phyloP scores from a whole-genome alignment of 2,329 filamentous ascomycete species.

The Sarocladium strictum region DNA sequence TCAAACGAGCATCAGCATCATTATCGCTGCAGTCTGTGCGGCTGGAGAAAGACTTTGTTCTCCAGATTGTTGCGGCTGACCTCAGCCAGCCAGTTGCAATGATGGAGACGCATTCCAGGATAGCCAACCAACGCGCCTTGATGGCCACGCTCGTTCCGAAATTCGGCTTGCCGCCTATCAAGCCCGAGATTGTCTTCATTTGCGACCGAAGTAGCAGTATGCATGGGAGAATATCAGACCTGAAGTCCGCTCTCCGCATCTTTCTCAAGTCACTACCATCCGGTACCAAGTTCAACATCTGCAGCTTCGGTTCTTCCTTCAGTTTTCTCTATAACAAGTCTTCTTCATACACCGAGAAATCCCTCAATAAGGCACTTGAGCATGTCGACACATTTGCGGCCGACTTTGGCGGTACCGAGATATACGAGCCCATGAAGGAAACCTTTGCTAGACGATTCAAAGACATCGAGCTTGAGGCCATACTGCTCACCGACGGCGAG shows the following conservation, averaged over 20 bases:
- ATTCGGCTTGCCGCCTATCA: constrained; percentile 52
- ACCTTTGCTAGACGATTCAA: constrained; percentile 35
- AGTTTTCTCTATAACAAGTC: constrained; percentile 44
- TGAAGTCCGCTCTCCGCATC: constrained; percentile 52
- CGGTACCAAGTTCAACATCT: constrained; percentile 64
- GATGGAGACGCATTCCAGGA: constrained; percentile 57
- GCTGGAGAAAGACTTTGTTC: constrained; percentile 60
- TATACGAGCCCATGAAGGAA: constrained; percentile 37
- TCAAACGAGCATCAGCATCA: constrained; percentile 56
- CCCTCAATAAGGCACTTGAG: constrained; percentile 33
- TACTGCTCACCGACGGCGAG: constrained; percentile 52
- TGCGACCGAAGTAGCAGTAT: constrained; percentile 68
- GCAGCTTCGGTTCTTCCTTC: constrained; percentile 52
- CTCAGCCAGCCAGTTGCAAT: constrained; percentile 57
- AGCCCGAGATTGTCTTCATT: constrained; percentile 63
- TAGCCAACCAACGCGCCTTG: constrained; percentile 56
- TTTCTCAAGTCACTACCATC: constrained; percentile 62
- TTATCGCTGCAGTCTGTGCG: constrained; percentile 45
- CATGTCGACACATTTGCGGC: constrained; percentile 37
- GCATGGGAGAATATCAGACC: constrained; percentile 25
- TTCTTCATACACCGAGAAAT: constrained; percentile 37
- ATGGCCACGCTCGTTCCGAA: constrained; percentile 68
- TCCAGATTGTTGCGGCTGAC: constrained; percentile 57
- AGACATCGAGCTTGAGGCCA: constrained; percentile 46
- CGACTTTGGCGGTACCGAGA: constrained; percentile 49